Evolutionary conservation across 345 rosid species (phyloP), one percentile per base, ranked within the genome.

Genomic region (Boechera divaricarpa): DNA sequence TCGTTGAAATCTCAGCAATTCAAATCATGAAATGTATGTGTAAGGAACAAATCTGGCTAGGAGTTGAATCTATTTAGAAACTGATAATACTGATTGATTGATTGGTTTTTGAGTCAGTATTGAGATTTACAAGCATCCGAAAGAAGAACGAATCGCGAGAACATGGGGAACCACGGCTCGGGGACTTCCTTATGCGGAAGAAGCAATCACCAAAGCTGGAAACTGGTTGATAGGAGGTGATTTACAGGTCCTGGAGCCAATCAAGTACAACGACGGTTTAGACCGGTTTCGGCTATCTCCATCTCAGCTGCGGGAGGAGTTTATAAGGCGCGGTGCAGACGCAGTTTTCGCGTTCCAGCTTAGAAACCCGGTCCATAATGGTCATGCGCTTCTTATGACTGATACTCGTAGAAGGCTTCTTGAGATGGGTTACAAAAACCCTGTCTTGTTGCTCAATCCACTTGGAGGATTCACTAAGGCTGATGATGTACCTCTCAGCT

Each of bases 281-380:
- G 98, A 94, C 74, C 85, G 85, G 69, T 94, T 85, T 61, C 86
- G 98, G 38, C 53, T 92, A 41, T 94, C 98, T n/a, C 98, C 98
- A 13, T 82, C 92, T 3, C 83, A 89, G 73, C 93, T 94, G 24
- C 91, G 96, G 0, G 80, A 86, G 38, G 97, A 94, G 86, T 92
- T 94, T 51, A 79, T 65, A 0, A 89, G 78, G 86, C 90, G 98
- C 16, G 84, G 92, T 64, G 98, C 98, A 0, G 98, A 94, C 74
- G 98, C 98, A 4, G 97, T 94, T 63, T 94, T 94, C 82, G 98
- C 97, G 11, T 94, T 94, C 77, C 98, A 94, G 90, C 86, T 94
- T 0, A 90, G 98, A 78, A 94, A 94, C 62, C 98, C 98, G 33
- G 98, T 94, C 3, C 98, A 94, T 66, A 94, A 94, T 71, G 98